phyloP scores from a whole-genome alignment of 768 basidiomycete species.

The Mrakia gelida region DNA sequence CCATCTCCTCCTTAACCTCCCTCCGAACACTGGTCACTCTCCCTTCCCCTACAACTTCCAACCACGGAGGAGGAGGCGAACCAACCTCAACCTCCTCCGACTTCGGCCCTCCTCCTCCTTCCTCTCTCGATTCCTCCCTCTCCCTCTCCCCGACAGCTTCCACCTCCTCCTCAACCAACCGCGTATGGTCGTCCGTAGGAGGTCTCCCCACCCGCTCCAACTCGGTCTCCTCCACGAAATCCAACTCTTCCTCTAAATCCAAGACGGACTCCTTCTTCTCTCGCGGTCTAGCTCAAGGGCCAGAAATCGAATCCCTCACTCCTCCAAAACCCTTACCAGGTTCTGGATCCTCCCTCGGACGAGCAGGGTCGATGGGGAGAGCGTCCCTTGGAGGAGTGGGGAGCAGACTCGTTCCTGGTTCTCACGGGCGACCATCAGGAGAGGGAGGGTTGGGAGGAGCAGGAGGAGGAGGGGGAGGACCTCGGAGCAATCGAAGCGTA shows the following conservation, averaged over 20 bases:
- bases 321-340: conserved; percentile 22
- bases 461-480: background rate
- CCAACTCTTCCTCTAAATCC: conserved; percentile 20
- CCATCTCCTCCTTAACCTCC: conserved; percentile 7
- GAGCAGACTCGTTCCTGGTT: background rate
- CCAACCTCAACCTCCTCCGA: background rate
- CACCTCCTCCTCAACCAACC: background rate
- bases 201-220: conserved; percentile 4
- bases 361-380: conserved; percentile 19
- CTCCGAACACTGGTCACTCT: conserved; percentile 8
- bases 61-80: background rate
- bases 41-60: conserved; percentile 4
- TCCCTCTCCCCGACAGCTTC: background rate
- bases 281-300: background rate
- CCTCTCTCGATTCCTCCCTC: background rate
- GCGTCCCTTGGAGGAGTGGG: background rate
- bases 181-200: background rate
- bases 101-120: background rate
- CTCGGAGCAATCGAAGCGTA: background rate
- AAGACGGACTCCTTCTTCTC: conserved; percentile 31
- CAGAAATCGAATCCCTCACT: background rate
- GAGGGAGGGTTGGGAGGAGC: background rate
- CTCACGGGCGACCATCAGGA: no score
- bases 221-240: conserved; percentile 4
- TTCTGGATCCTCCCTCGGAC: background rate